A percentile compares a stretch with the other conserved stretches of the same genome.
Conservation (phyloP, 140 eudicot genomes). For the Ambrosia hybrid region DNA sequence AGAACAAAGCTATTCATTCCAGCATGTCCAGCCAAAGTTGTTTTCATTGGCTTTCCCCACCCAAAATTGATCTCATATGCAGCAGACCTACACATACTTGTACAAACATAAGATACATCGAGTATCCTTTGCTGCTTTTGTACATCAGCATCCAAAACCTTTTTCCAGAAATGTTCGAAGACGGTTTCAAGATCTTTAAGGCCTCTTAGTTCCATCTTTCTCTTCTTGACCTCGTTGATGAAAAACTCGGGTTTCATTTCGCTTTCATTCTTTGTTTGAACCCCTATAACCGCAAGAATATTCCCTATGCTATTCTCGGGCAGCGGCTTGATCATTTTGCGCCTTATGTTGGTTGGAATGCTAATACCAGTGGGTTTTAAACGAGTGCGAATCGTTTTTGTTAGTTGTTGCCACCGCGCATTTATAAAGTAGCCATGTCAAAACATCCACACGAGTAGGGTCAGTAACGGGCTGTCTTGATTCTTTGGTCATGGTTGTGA, state of each 20-base stretch:
- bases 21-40: not conserved
- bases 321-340: too few species aligned
- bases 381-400: too few species aligned
- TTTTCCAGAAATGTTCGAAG: not conserved
- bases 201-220: not conserved
- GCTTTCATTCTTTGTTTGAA: not conserved
- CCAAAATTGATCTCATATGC: constrained; percentile 11
- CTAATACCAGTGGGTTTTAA: too few species aligned
- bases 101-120: not conserved
- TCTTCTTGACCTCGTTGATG: not conserved
- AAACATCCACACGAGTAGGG: not conserved
- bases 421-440: not conserved
- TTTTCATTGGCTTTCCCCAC: not conserved
- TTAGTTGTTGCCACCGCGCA: not conserved
- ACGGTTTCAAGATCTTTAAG: not conserved
- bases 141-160: not conserved
- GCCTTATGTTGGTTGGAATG: too few species aligned
- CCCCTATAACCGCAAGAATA: not conserved
- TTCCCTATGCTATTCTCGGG: too few species aligned
- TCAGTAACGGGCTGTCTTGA: not conserved
- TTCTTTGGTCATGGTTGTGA: not conserved
- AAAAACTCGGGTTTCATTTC: not conserved
- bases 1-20: not conserved
- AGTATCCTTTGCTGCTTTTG: not conserved
- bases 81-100: not conserved